These are phyloP conservation scores for Plasmodium inui DNA, from an alignment of 169 alveolate species.

Conservation along the genomic window DNA sequence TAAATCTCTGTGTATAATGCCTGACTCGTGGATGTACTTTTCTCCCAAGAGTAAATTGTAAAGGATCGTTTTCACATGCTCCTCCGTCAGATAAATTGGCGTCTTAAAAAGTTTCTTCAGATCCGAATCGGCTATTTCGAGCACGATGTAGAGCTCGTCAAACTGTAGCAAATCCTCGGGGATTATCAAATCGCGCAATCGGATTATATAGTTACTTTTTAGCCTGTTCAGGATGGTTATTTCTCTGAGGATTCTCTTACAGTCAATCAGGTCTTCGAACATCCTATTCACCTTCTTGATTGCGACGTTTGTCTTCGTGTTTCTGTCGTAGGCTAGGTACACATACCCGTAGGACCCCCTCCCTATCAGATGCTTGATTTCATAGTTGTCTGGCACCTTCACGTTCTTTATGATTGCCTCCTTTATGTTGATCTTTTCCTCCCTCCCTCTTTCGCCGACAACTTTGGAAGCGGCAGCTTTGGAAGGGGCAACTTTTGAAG, in stretches of 20 bases:
- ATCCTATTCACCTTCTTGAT: conserved; percentile 95
- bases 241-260: conserved; percentile 97
- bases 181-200: conserved; percentile 91
- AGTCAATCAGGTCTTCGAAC: conserved; percentile 96
- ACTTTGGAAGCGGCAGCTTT: not conserved
- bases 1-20: conserved; percentile 97
- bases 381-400: conserved; percentile 87
- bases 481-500: too few species aligned
- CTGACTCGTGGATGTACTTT: conserved; percentile 95
- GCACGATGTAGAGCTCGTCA: conserved; percentile 95
- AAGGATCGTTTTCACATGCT: conserved; percentile 93
- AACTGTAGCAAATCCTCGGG: conserved; percentile 93
- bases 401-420: conserved; percentile 69
- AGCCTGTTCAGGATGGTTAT: conserved; percentile 94
- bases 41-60: conserved; percentile 96
- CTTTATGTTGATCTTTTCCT: conserved; percentile 56
- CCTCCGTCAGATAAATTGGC: conserved; percentile 94
- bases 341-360: conserved; percentile 96
- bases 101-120: conserved; percentile 95
- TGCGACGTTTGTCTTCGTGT: conserved; percentile 92
- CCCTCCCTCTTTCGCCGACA: not conserved
- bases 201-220: conserved; percentile 93
- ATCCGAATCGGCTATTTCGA: conserved; percentile 98
- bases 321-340: conserved; percentile 89
- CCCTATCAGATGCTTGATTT: conserved; percentile 91